phyloP scores from a whole-genome alignment of 2,329 filamentous ascomycete genomes.

The Claviceps humidiphila region DNA sequence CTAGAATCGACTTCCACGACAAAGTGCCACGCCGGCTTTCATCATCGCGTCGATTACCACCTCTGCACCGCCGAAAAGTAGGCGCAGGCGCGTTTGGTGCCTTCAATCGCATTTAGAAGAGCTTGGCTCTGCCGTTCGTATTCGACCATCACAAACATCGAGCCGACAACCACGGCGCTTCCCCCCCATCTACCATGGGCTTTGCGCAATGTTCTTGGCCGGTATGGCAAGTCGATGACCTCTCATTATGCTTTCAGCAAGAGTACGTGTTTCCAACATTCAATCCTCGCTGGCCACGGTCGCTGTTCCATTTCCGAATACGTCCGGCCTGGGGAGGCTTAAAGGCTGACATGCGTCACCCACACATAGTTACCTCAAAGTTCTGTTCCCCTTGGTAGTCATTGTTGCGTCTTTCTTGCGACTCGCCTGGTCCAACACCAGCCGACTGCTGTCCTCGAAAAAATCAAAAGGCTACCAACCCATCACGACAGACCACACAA shows the following conservation, averaged over 20 bases:
- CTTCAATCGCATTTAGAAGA: background rate
- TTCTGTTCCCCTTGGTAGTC: slow-evolving; percentile 62
- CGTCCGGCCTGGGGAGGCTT: background rate
- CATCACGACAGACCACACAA: slow-evolving; percentile 37
- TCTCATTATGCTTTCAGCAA: slow-evolving; percentile 48
- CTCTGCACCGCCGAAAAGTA: slow-evolving; percentile 1
- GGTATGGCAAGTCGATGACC: slow-evolving; percentile 51
- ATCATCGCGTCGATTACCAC: background rate
- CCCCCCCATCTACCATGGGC: slow-evolving; percentile 21
- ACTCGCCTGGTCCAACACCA: slow-evolving; percentile 45
- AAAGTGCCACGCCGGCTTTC: background rate
- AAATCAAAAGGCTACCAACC: slow-evolving; percentile 41
- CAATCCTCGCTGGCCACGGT: background rate
- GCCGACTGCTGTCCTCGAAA: slow-evolving; percentile 38
- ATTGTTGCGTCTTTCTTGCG: slow-evolving; percentile 57
- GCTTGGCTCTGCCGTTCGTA: background rate
- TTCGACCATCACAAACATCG: background rate
- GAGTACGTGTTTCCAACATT: slow-evolving; percentile 41
- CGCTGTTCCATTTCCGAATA: background rate
- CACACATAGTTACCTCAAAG: slow-evolving; percentile 35
- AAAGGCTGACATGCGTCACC: background rate
- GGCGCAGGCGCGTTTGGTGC: slow-evolving; percentile 1
- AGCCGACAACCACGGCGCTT: slow-evolving; percentile 6
- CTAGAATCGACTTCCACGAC: background rate
- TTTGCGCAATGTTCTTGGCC: slow-evolving; percentile 44